These are phyloP conservation scores for Lotmaria passim DNA, from an alignment of 208 protist genomes.

Conservation along the genomic window DNA sequence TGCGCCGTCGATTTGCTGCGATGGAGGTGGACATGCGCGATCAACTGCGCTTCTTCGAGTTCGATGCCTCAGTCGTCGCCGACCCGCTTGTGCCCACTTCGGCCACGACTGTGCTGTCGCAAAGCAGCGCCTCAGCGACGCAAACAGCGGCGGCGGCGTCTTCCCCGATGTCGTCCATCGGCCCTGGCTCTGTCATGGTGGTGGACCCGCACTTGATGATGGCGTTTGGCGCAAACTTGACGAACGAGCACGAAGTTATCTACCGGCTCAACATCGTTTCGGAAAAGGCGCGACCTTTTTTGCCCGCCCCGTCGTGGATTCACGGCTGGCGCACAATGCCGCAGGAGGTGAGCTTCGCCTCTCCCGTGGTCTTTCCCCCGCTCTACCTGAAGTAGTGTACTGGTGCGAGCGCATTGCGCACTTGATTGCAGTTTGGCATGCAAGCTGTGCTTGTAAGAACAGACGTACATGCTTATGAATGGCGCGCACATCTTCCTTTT, in stretches of 20 bases:
- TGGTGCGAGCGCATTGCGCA: background rate
- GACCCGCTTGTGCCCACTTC: constrained; percentile 23
- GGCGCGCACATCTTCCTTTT: background rate
- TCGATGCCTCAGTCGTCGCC: constrained; percentile 60
- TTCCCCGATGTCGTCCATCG: constrained; percentile 26
- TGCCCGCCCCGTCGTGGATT: constrained; percentile 81
- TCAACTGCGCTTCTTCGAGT: constrained; percentile 74
- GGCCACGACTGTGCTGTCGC: background rate
- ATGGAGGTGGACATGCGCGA: constrained; percentile 75
- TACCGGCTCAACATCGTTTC: constrained; percentile 75
- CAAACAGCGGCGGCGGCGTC: no score
- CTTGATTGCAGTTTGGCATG: no score
- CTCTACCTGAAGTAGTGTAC: constrained; percentile 31
- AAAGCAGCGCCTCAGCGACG: background rate
- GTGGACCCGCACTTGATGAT: constrained; percentile 86
- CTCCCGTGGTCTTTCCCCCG: constrained; percentile 78
- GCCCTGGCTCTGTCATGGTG: constrained; percentile 70
- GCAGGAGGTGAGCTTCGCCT: constrained; percentile 72
- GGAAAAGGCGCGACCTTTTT: constrained; percentile 50
- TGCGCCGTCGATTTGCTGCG: constrained; percentile 64
- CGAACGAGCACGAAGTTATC: constrained; percentile 50
- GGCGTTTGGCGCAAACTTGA: constrained; percentile 76
- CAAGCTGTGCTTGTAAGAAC: no score
- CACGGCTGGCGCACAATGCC: constrained; percentile 76
- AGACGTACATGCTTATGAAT: no score